phyloP scores from a whole-genome alignment of 805 yeast genomes.

The Cyberlindnera japonica region DNA sequence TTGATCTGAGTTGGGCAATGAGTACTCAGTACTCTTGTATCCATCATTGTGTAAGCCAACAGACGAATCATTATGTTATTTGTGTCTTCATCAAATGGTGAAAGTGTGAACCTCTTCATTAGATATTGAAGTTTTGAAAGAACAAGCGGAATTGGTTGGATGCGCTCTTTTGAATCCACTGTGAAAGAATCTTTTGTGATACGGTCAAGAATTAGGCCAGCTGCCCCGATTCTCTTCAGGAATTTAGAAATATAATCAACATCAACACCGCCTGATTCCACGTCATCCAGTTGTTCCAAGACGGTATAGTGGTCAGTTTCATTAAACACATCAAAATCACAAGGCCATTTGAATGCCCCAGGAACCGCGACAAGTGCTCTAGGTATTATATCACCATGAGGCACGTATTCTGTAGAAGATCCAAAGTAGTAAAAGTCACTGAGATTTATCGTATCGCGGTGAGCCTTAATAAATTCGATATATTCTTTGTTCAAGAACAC shows the following conservation, averaged over 20 bases:
- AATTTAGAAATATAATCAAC: background rate
- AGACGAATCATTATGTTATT: background rate
- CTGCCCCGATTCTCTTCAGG: slow-evolving; percentile 3
- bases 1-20: background rate
- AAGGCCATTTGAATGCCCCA: background rate
- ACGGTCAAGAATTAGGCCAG: background rate
- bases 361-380: slow-evolving; percentile 2
- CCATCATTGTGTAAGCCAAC: slow-evolving; percentile 14
- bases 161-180: slow-evolving; percentile 1
- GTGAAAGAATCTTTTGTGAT: background rate
- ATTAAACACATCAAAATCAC: slow-evolving; percentile 3
- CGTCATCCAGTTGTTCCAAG: background rate
- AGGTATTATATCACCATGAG: background rate
- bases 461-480: slow-evolving; percentile 5
- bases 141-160: slow-evolving; percentile 1
- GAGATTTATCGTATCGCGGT: slow-evolving; percentile 4
- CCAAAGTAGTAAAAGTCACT: slow-evolving; percentile 12
- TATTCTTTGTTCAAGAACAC: slow-evolving; percentile 7
- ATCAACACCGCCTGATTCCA: background rate
- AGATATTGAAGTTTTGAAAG: slow-evolving; percentile 9
- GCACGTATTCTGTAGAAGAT: background rate
- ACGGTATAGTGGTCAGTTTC: background rate
- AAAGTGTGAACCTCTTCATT: background rate
- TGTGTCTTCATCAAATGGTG: background rate
- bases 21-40: slow-evolving; percentile 5